Conservation (phyloP, 768 basidiomycete genomes). For the Naematelia encephala region DNA sequence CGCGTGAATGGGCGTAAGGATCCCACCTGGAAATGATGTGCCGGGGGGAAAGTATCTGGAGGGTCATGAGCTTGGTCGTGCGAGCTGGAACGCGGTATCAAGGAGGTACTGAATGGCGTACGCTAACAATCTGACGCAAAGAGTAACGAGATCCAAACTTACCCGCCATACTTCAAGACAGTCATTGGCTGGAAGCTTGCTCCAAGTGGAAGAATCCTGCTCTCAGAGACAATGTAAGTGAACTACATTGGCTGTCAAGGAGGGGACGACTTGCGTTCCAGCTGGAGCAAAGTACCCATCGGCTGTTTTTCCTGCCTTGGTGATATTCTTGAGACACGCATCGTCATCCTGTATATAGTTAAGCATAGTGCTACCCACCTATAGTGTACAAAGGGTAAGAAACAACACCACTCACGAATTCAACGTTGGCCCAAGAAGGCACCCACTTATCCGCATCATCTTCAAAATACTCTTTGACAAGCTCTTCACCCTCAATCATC, state of each 20-base stretch:
- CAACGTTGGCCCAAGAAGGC: conserved; percentile 44
- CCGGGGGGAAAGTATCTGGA: conserved; percentile 45
- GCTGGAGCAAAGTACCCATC: conserved; percentile 45
- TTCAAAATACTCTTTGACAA: conserved; percentile 30
- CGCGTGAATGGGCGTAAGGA: conserved; percentile 47
- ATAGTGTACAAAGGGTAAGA: background rate
- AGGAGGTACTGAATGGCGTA: no score
- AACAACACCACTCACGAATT: conserved; percentile 33
- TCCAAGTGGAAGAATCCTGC: conserved; percentile 44
- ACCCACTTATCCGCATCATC: conserved; percentile 33
- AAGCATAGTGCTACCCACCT: no score
- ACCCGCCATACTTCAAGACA: conserved; percentile 49
- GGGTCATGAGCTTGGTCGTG: background rate
- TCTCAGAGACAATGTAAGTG: background rate
- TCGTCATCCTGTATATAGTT: conserved; percentile 29
- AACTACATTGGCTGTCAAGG: no score
- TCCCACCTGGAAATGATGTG: conserved; percentile 48
- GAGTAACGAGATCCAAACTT: conserved; percentile 8
- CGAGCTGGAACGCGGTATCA: no score
- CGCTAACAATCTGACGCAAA: background rate
- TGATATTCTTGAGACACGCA: conserved; percentile 43
- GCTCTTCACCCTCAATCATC: conserved; percentile 18
- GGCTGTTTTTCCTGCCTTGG: conserved; percentile 23
- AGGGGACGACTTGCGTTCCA: conserved; percentile 32
- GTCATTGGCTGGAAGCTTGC: conserved; percentile 45